Evolutionary conservation across 1,139 yeast species (phyloP).

Genomic region (Diutina pseudorugosa): DNA sequence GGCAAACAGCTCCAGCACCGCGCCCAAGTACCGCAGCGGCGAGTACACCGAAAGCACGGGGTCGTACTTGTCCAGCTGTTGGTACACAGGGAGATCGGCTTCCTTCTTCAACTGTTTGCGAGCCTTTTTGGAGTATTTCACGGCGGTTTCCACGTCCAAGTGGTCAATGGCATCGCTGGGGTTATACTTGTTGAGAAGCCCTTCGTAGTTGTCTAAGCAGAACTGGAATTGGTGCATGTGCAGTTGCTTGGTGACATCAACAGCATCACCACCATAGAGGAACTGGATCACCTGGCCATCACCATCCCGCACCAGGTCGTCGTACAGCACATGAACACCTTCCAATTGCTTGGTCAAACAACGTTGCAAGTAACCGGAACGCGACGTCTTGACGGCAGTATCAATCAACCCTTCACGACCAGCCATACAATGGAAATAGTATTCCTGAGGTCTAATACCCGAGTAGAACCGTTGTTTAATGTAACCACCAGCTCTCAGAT

Average conservation of each 20-base stretch:
- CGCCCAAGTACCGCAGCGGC: conserved; percentile 84
- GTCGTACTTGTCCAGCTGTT: conserved; percentile 59
- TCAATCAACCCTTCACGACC: conserved; percentile 99
- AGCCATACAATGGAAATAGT: conserved; percentile 99
- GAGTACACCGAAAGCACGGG: conserved; percentile 79
- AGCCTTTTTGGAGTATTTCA: conserved; percentile 70
- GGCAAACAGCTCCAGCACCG: conserved; percentile 87
- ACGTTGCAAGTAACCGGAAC: conserved; percentile 97
- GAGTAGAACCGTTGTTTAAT: conserved; percentile 96
- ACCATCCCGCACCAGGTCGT: conserved; percentile 89
- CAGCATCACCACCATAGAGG: conserved; percentile 94
- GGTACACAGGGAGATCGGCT: conserved; percentile 48
- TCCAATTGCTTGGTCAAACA: conserved; percentile 97
- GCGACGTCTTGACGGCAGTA: conserved; percentile 97
- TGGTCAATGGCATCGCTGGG: conserved; percentile 61
- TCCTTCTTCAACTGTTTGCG: conserved; percentile 65
- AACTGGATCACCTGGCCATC: conserved; percentile 93
- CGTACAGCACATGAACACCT: conserved; percentile 91
- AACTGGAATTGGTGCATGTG: conserved; percentile 90
- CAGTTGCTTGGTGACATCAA: conserved; percentile 90
- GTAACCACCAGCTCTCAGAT: conserved; percentile 97
- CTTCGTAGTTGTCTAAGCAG: conserved; percentile 84
- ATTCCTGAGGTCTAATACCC: conserved; percentile 98
- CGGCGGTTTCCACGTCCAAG: conserved; percentile 74
- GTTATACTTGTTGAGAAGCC: conserved; percentile 75